Conservation (phyloP, 108 stramenopile genomes). For the Aurantiochytrium sp. region DNA sequence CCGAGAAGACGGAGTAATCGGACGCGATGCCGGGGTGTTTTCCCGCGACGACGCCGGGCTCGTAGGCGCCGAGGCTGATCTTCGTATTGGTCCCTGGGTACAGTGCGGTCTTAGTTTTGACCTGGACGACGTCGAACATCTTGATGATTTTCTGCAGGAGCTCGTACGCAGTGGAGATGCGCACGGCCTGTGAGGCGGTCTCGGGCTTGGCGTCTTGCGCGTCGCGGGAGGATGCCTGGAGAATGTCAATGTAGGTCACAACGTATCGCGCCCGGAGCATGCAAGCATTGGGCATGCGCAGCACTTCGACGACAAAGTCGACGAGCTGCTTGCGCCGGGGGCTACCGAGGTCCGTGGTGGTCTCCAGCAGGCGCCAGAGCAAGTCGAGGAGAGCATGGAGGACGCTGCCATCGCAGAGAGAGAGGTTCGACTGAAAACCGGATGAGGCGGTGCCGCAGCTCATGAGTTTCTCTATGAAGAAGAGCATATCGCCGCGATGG, state of each 20-base stretch:
- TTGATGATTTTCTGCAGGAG: neutral
- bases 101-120: too few relatives aligned
- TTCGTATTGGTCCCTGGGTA: too few relatives aligned
- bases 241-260: neutral
- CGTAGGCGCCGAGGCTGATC: too few relatives aligned
- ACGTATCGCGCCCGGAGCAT: neutral
- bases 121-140: neutral
- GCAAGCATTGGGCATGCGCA: neutral
- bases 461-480: slow-evolving; percentile 22
- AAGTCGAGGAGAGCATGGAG: neutral
- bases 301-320: neutral
- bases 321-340: neutral
- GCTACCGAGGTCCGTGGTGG: neutral
- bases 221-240: neutral
- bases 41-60: too few relatives aligned
- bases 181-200: neutral
- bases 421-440: neutral
- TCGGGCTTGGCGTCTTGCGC: neutral
- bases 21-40: neutral
- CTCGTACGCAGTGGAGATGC: slow-evolving; percentile 5
- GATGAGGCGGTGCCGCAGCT: neutral
- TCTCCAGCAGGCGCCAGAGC: neutral
- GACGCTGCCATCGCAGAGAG: neutral
- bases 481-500: slow-evolving; percentile 19
- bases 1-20: neutral